These are phyloP conservation scores for Persicaria maculosa DNA, from an alignment of 148 eudicot species.

Conservation along the genomic window DNA sequence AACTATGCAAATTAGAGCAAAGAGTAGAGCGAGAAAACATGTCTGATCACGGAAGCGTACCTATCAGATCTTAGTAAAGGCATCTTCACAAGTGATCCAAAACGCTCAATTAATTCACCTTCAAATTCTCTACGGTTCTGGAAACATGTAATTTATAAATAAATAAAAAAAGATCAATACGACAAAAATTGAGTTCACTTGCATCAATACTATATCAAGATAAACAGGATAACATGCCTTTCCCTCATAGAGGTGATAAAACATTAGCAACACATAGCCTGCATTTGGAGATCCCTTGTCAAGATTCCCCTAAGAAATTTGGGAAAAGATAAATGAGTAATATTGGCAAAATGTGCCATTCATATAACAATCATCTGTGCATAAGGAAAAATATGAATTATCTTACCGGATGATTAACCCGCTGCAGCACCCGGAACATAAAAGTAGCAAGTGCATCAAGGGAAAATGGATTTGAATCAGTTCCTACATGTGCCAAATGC, in stretches of 20 bases:
- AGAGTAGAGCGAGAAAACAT: background rate
- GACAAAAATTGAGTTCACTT: background rate
- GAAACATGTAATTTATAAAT: conserved; percentile 12
- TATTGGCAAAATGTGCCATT: background rate
- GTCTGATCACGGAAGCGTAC: conserved; percentile 20
- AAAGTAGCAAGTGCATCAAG: conserved; percentile 88
- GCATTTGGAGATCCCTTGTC: conserved; percentile 80
- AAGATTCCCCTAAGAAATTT: conserved; percentile 68
- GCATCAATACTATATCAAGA: conserved; percentile 7
- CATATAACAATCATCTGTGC: background rate
- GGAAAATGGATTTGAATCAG: conserved; percentile 78
- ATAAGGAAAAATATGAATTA: background rate
- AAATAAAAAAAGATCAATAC: background rate
- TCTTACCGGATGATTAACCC: conserved; percentile 86
- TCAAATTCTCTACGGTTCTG: conserved; percentile 86
- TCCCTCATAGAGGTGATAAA: conserved; percentile 85
- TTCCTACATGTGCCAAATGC: conserved; percentile 43
- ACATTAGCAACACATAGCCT: conserved; percentile 87
- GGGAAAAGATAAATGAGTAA: background rate
- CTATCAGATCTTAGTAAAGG: conserved; percentile 74
- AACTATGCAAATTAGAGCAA: background rate
- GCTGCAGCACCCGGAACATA: conserved; percentile 71
- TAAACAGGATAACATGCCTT: conserved; percentile 41
- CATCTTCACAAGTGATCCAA: conserved; percentile 89
- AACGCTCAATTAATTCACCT: conserved; percentile 80